Conservation (phyloP, 1,139 yeast species). For the Pichia sp. region DNA sequence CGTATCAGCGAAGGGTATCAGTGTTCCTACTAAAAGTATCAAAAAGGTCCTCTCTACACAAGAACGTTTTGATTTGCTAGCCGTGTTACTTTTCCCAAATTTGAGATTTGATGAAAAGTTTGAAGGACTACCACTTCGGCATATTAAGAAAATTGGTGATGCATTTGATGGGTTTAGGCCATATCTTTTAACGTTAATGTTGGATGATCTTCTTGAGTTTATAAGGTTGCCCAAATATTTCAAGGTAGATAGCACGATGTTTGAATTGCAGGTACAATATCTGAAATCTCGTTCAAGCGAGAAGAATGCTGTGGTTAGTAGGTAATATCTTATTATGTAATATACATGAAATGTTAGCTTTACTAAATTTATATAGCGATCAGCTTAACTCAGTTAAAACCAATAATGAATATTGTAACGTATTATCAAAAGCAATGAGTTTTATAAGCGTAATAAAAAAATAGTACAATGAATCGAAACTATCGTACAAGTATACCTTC, state of each 20-base stretch:
- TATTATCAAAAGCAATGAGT: no score
- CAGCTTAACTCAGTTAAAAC: no score
- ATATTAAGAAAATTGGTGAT: slow-evolving; percentile 9
- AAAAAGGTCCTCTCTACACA: slow-evolving; percentile 15
- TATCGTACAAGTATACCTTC: slow-evolving; percentile 29
- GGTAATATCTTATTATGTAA: no score
- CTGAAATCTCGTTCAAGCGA: no score
- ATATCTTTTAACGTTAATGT: slow-evolving; percentile 17
- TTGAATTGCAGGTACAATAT: slow-evolving; percentile 20
- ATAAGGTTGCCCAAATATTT: slow-evolving; percentile 19
- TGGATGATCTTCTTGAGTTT: slow-evolving; percentile 18
- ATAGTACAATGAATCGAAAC: background rate
- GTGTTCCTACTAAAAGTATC: slow-evolving; percentile 9
- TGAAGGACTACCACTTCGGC: slow-evolving; percentile 1
- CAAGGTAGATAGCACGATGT: slow-evolving; percentile 18
- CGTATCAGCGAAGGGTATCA: slow-evolving; percentile 15
- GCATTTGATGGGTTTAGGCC: slow-evolving; percentile 19
- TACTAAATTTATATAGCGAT: no score
- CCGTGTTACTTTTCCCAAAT: slow-evolving; percentile 17
- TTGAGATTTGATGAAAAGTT: slow-evolving; percentile 6
- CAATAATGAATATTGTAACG: no score
- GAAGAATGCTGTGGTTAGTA: no score
- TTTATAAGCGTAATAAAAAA: slow-evolving; percentile 3
- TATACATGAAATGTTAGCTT: no score
- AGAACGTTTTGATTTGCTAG: slow-evolving; percentile 14